phyloP scores from a whole-genome alignment of 495 filamentous ascomycete genomes.

The Annulohypoxylon maeteangense region DNA sequence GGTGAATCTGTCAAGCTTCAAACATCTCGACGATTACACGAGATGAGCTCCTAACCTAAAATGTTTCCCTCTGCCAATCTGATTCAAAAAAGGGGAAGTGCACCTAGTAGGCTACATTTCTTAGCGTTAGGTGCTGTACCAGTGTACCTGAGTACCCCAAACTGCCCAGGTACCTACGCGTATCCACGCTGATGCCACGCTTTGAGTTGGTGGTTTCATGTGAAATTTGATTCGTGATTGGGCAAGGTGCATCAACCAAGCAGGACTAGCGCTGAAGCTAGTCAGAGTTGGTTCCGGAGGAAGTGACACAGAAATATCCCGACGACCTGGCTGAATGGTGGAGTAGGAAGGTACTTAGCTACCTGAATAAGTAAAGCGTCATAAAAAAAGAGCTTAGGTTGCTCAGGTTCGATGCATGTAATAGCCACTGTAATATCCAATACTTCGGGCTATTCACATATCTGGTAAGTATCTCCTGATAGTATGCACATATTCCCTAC shows the following conservation, averaged over 20 bases:
- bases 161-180: not conserved
- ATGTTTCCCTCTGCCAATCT: constrained; percentile 28
- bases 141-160: not conserved
- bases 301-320: constrained; percentile 44
- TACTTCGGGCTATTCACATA: not conserved
- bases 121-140: not conserved
- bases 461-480: constrained; percentile 8
- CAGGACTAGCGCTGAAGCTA: constrained; percentile 24
- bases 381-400: constrained; percentile 8
- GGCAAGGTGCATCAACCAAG: constrained; percentile 23
- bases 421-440: constrained; percentile 8
- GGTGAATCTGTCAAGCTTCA: constrained; percentile 17
- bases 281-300: constrained; percentile 24
- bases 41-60: constrained; percentile 34
- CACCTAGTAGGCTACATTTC: not conserved
- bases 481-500: not conserved
- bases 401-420: constrained; percentile 2
- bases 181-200: constrained; percentile 28
- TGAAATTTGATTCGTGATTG: constrained; percentile 40
- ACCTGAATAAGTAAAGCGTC: constrained; percentile 11
- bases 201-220: constrained; percentile 38
- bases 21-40: constrained; percentile 18
- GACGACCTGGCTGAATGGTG: constrained; percentile 30
- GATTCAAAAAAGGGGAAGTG: constrained; percentile 7
- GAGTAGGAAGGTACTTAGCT: constrained; percentile 10